These are phyloP conservation scores for Claviceps arundinis DNA, from an alignment of 2,329 filamentous ascomycete genomes.

Conservation along the genomic window DNA sequence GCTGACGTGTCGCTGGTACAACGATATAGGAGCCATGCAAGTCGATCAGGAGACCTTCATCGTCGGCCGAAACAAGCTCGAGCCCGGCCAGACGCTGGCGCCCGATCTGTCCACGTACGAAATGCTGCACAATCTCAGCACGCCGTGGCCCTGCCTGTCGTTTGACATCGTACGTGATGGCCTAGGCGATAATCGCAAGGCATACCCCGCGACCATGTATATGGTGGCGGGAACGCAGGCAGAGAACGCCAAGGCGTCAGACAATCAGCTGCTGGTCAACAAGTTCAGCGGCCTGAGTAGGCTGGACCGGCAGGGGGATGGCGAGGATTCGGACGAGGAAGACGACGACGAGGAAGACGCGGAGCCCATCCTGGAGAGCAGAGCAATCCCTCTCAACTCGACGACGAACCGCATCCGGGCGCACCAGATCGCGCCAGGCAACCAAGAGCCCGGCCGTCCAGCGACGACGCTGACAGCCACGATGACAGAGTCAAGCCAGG, in stretches of 20 bases:
- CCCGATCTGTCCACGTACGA: constrained; percentile 93
- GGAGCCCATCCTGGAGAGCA: constrained; percentile 89
- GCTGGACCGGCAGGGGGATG: constrained; percentile 64
- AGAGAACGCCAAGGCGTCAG: constrained; percentile 56
- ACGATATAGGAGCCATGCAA: constrained; percentile 53
- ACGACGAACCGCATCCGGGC: constrained; percentile 90
- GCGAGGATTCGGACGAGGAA: constrained; percentile 46
- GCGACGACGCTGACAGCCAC: constrained; percentile 75
- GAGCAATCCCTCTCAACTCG: constrained; percentile 70
- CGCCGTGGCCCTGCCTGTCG: constrained; percentile 92
- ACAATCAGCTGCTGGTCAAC: constrained; percentile 92
- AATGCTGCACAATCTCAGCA: constrained; percentile 89
- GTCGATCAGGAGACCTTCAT: constrained; percentile 93
- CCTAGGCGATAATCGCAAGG: constrained; percentile 76
- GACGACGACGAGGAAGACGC: constrained; percentile 64
- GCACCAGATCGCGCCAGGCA: constrained; percentile 64
- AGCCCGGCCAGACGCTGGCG: constrained; percentile 77
- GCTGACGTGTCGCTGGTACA: not conserved
- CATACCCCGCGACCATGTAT: constrained; percentile 93
- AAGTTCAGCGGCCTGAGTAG: constrained; percentile 86
- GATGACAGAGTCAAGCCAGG: constrained; percentile 80
- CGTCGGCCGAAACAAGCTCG: constrained; percentile 82
- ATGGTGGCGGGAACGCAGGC: constrained; percentile 91
- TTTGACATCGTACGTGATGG: constrained; percentile 83
- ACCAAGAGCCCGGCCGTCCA: constrained; percentile 58